phyloP scores from a whole-genome alignment of 129 eudicot species.

The Tanacetum coccineum region DNA sequence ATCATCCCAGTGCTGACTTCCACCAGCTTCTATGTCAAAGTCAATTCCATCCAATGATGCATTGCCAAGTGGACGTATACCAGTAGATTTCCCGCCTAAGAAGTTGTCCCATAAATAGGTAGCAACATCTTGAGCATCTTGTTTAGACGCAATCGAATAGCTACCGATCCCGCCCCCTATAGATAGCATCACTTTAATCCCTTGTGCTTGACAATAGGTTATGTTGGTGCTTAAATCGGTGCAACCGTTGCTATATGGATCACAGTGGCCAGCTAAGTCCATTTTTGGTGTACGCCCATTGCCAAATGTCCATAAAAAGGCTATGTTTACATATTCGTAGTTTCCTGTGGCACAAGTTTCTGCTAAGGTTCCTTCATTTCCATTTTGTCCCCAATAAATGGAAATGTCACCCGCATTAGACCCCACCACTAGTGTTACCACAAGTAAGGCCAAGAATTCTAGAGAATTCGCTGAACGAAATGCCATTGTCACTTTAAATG shows the following conservation, averaged over 20 bases:
- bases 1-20: constrained; percentile 30
- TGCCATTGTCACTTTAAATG: constrained; percentile 14
- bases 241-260: constrained; percentile 33
- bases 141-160: constrained; percentile 29
- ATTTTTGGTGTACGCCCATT: constrained; percentile 31
- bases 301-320: constrained; percentile 37
- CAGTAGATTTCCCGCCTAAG: constrained; percentile 27
- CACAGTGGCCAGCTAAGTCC: constrained; percentile 38
- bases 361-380: constrained; percentile 33
- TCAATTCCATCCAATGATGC: constrained; percentile 39
- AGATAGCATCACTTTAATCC: constrained; percentile 39
- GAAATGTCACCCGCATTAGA: constrained; percentile 27
- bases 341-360: constrained; percentile 35
- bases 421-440: constrained; percentile 17
- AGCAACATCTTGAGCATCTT: constrained; percentile 29
- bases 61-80: constrained; percentile 34
- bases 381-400: constrained; percentile 45
- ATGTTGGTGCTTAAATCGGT: constrained; percentile 23
- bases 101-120: constrained; percentile 33
- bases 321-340: constrained; percentile 35
- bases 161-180: constrained; percentile 36
- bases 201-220: constrained; percentile 28
- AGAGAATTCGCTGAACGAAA: constrained; percentile 1
- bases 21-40: constrained; percentile 40
- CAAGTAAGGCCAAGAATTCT: background rate